Conservation (phyloP, 2,329 filamentous ascomycete genomes). For the Trichoderma sp. region DNA sequence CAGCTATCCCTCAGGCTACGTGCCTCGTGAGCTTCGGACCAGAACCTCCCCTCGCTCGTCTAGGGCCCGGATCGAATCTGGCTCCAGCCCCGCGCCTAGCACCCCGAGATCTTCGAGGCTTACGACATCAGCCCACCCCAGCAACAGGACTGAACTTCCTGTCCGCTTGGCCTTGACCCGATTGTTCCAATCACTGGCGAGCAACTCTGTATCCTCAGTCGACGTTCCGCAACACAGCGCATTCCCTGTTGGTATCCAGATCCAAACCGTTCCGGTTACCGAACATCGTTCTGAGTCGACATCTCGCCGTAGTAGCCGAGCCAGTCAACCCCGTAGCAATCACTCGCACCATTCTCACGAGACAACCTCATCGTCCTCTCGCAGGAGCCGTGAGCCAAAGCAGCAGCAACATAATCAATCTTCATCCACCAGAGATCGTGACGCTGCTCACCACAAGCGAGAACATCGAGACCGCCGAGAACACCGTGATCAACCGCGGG, state of each 20-base stretch:
- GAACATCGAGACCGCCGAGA: constrained; percentile 8
- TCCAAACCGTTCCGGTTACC: constrained; percentile 10
- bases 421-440: not conserved
- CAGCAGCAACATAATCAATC: not conserved
- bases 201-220: constrained; percentile 17
- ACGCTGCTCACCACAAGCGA: not conserved
- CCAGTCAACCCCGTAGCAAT: not conserved
- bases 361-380: not conserved
- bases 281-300: constrained; percentile 1
- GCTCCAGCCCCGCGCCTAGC: not conserved
- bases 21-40: constrained; percentile 44
- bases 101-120: constrained; percentile 5
- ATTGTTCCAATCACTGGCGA: constrained; percentile 15
- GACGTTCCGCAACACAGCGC: constrained; percentile 14
- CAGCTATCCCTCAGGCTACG: constrained; percentile 43
- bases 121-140: not conserved
- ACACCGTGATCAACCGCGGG: not conserved
- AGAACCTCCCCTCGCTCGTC: constrained; percentile 7
- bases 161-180: constrained; percentile 15
- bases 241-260: constrained; percentile 15
- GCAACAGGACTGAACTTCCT: constrained; percentile 5
- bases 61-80: not conserved
- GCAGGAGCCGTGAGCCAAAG: constrained; percentile 4
- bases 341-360: constrained; percentile 5
- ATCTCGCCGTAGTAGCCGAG: constrained; percentile 12